Base-by-base conservation (phyloP, 257 asterid species). In the Solanum appendiculatum region DNA sequence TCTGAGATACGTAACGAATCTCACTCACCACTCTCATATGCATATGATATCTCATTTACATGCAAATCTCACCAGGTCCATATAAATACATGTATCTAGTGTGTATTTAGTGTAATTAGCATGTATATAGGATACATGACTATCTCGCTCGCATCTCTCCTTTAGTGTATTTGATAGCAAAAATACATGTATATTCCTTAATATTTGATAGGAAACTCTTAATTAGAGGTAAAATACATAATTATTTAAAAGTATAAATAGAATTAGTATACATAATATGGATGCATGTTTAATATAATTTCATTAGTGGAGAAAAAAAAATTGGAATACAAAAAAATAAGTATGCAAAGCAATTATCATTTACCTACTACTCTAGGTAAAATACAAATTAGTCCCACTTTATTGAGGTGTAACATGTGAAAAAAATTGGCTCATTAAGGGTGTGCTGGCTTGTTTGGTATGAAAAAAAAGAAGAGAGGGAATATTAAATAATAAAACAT, bases 41-140 rank as follows among this genome's bases (percentile, higher is more conserved):
- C 18, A 51, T 16, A 0, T 51, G 60, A 0, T 51, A 51, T 16
- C 9, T 0, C n/a, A 16, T 0, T 16, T 51, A 0, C 9, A 51
- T 51, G 9, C 0, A 9, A 51, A 51, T 6, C 18, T 16, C 9
- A 51, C 60, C 0, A 18, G 9, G n/a, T 51, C 16, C 9, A 51
- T 51, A 18, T 51, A 16, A 51, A 51, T 51, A 51, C 10, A 51
- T 51, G 1, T 48, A 51, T 6, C 4, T 51, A 51, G 10, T 51
- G 4, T 18, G 23, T 51, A 51, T 18, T 16, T 16, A 4, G n/a
- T 0, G 4, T 51, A n/a, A 51, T 51, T 51, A 1, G 0, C 10
- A 51, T 51, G 60, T 10, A 51, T 51, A 1, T 51, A 4, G 0
- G n/a, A 18, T 18, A 18, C n/a, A 18, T 51, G 0, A 18, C 23